Base-by-base conservation (phyloP, 2,329 filamentous ascomycete species). In the Cladosporium sphaerospermum region DNA sequence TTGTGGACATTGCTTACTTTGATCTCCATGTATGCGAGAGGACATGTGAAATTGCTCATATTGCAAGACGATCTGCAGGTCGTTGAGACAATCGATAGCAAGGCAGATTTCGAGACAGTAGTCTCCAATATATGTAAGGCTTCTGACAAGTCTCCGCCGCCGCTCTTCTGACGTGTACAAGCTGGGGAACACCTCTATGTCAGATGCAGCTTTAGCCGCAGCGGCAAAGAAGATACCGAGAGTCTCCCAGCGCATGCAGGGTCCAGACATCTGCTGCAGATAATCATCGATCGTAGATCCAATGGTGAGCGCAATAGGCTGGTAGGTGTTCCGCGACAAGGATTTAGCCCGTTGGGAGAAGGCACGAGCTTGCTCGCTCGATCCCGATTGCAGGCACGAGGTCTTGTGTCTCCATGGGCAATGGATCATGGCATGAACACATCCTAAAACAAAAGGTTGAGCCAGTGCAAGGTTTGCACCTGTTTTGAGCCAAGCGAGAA, bases 11-110 rank as follows among this genome's bases (percentile, higher is more conserved):
- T 10, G 57, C 67, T 59, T 59, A 75, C 72, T 74, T 54, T 74
- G 71, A 51, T 75, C 73, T 8, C 73, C 73, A 54, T 73, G 66
- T 1, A 74, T 67, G 33, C 70, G 66, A 0, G 73, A 71, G 52
- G 75, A 71, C 1, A 73, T 59, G n/a, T 75, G 74, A 34, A 72
- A 75, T 23, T 74, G 75, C 51, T 76, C 73, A 45, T 75, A 76
- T 52, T 76, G 74, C 4, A 75, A 55, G 4, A 74, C 56, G 3
- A 76, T 61, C 51, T 76, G 73, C 23, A 77, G 57, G 57, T 76
- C 72, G 51, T 76, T 75, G 31, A 77, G 41, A 53, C 61, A 71
- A 42, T 65, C 62, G 11, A 66, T 56, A 9, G 63, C 61, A 9
- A 67, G 52, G 59, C 67, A 63, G 62, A 72, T 49, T 60, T 65